A percentile compares a stretch with the other conserved stretches of the same genome.
phyloP scores from a whole-genome alignment of 352 stramenopile genomes.

The Phytophthora litchii region DNA sequence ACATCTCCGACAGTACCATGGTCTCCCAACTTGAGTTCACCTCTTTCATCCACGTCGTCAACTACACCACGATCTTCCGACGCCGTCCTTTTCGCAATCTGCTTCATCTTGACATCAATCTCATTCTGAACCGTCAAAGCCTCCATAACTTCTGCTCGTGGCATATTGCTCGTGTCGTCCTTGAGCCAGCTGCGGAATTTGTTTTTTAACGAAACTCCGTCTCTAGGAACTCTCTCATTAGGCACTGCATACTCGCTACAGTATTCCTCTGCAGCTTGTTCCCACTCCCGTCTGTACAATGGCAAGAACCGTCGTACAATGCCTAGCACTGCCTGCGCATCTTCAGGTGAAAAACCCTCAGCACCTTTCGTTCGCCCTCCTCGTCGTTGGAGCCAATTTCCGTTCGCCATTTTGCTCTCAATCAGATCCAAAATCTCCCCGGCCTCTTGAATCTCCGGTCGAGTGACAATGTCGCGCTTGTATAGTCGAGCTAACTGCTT shows the following conservation, averaged over 20 bases:
- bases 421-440: slow-evolving; percentile 20
- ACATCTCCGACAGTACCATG: neutral
- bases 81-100: slow-evolving; percentile 5
- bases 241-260: slow-evolving; percentile 27
- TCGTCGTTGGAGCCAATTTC: slow-evolving; percentile 27
- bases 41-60: slow-evolving; percentile 8
- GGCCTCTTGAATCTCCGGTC: slow-evolving; percentile 25
- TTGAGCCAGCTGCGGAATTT: slow-evolving; percentile 40
- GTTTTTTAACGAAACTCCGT: slow-evolving; percentile 37
- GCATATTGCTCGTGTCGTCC: slow-evolving; percentile 8
- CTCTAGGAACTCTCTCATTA: slow-evolving; percentile 23
- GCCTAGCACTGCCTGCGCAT: slow-evolving; percentile 26
- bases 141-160: slow-evolving; percentile 21
- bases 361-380: slow-evolving; percentile 31
- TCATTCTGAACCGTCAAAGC: slow-evolving; percentile 22
- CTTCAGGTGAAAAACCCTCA: slow-evolving; percentile 32
- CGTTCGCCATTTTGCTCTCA: slow-evolving; percentile 26
- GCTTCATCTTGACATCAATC: slow-evolving; percentile 26
- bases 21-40: too few relatives aligned
- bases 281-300: slow-evolving; percentile 25
- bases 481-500: slow-evolving; percentile 34
- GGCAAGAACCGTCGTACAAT: slow-evolving; percentile 25
- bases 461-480: slow-evolving; percentile 1
- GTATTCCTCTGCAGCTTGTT: slow-evolving; percentile 34
- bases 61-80: neutral